Conservation (phyloP, 164 flowering plant genomes). For the Berberis thunbergii region DNA sequence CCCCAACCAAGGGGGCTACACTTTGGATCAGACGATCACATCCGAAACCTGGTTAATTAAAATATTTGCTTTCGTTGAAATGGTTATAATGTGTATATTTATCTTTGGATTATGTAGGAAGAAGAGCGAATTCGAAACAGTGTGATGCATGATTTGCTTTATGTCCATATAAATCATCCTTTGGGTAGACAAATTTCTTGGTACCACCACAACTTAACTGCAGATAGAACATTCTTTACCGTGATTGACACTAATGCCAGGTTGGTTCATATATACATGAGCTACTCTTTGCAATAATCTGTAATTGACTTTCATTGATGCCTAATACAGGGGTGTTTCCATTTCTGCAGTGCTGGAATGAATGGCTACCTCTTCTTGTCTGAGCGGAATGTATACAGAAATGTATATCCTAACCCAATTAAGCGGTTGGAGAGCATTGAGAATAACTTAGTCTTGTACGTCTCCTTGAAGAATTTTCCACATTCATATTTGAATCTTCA, state of each 20-base stretch:
- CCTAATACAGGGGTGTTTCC: background rate
- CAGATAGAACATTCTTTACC: constrained; percentile 20
- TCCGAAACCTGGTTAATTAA: background rate
- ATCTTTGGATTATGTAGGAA: constrained; percentile 32
- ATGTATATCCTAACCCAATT: constrained; percentile 46
- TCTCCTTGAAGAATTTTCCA: constrained; percentile 4
- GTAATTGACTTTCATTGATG: background rate
- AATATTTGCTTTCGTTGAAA: background rate
- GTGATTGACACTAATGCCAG: constrained; percentile 50
- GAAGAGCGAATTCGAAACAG: constrained; percentile 75
- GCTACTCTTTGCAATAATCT: background rate
- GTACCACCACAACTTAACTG: constrained; percentile 23
- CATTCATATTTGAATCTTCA: background rate
- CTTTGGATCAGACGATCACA: background rate
- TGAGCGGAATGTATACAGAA: constrained; percentile 54
- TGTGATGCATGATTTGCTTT: constrained; percentile 74
- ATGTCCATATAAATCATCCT: constrained; percentile 45
- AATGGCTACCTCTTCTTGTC: constrained; percentile 68
- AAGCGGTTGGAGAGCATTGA: constrained; percentile 41
- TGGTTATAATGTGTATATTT: constrained; percentile 1
- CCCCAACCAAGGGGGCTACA: too few relatives aligned
- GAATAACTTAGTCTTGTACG: constrained; percentile 64
- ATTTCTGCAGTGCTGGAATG: constrained; percentile 73
- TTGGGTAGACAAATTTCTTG: constrained; percentile 40
- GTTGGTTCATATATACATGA: constrained; percentile 26